Evolutionary conservation across 169 alveolate genomes (phyloP).

Genomic region (Plasmodium gonderi): DNA sequence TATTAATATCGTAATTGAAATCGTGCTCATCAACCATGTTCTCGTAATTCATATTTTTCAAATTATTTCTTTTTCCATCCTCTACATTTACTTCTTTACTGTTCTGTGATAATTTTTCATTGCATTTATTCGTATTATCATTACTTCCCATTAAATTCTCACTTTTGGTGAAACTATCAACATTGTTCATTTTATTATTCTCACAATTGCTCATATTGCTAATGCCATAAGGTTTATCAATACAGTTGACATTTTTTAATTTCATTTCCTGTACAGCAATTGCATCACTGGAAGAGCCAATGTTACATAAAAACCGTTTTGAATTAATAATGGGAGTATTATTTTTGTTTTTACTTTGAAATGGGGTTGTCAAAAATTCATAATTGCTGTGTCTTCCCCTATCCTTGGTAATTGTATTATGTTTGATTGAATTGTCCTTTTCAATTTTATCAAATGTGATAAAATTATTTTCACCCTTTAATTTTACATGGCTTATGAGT

Average conservation of each 20-base stretch:
- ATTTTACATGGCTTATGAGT: too few relatives aligned
- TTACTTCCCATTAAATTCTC: background rate
- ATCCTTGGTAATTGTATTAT: background rate
- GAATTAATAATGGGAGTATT: background rate
- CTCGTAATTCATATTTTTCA: background rate
- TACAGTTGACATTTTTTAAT: background rate
- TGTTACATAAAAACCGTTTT: background rate
- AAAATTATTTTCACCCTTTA: background rate
- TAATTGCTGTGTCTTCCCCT: background rate
- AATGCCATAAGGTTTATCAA: background rate
- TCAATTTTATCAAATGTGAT: background rate
- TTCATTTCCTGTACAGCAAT: background rate
- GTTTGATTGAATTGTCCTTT: background rate
- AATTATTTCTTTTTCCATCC: background rate
- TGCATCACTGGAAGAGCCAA: background rate
- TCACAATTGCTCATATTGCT: background rate
- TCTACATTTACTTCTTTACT: background rate
- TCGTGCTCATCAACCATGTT: conserved; percentile 41
- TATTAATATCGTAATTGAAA: conserved; percentile 28
- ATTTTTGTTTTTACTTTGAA: background rate
- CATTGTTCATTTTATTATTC: background rate
- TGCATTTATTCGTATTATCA: background rate
- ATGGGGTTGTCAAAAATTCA: background rate
- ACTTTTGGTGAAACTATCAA: background rate
- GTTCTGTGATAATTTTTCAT: background rate